Conservation (phyloP, 1,139 yeast genomes). For the Pichia sp. region DNA sequence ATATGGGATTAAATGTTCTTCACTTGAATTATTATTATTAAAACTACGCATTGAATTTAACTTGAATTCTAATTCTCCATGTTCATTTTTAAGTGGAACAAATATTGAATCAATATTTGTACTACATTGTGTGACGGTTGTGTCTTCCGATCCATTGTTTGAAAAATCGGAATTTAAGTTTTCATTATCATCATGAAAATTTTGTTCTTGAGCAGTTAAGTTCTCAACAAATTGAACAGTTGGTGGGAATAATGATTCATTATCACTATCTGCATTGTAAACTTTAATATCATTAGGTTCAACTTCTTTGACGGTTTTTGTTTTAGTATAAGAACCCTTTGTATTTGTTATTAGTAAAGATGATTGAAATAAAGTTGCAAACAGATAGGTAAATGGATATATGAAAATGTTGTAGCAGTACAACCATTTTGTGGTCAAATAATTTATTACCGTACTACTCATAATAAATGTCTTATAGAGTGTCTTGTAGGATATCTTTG, state of each 20-base stretch:
- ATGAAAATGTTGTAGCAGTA: not conserved
- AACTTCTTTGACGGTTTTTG: not conserved
- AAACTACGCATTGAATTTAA: slow-evolving; percentile 20
- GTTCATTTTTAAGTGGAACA: slow-evolving; percentile 44
- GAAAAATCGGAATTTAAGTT: not conserved
- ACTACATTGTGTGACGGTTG: slow-evolving; percentile 34
- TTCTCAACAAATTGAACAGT: not conserved
- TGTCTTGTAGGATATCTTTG: not conserved
- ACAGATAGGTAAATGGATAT: not conserved
- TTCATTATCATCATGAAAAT: not conserved
- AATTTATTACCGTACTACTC: not conserved
- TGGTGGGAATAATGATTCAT: not conserved
- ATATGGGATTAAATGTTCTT: slow-evolving; percentile 7
- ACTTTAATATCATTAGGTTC: not conserved
- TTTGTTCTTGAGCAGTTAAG: not conserved
- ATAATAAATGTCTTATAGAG: not conserved
- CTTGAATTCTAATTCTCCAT: slow-evolving; percentile 56
- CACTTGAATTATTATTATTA: not conserved
- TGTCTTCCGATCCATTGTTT: not conserved
- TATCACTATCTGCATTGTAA: not conserved
- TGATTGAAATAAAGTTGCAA: slow-evolving; percentile 2
- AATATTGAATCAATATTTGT: slow-evolving; percentile 43
- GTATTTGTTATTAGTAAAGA: not conserved
- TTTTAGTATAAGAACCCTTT: not conserved
- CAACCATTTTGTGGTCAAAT: not conserved